These are phyloP conservation scores for Calonectria honghensis DNA, from an alignment of 2,329 filamentous ascomycete genomes.

Conservation along the genomic window DNA sequence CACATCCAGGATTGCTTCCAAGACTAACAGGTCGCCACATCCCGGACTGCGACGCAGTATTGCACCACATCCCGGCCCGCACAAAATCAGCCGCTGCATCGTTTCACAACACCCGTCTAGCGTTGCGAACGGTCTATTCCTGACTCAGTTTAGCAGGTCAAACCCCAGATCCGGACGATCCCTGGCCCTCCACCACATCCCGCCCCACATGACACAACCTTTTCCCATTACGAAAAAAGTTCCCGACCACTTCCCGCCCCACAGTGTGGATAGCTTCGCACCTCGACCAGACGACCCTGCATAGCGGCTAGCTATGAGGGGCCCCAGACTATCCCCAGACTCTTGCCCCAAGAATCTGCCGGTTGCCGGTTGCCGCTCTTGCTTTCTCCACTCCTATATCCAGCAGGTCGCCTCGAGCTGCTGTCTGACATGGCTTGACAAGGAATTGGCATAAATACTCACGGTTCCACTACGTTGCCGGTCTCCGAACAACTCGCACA, in stretches of 20 bases:
- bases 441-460: background rate
- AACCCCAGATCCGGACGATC: background rate
- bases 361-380: no score
- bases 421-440: background rate
- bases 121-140: background rate
- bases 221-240: background rate
- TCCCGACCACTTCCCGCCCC: slow-evolving; percentile 16
- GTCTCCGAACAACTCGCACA: background rate
- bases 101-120: background rate
- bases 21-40: background rate
- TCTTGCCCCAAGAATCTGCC: background rate
- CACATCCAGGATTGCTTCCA: background rate
- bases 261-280: background rate
- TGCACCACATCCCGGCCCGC: background rate
- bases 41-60: background rate
- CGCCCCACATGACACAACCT: background rate
- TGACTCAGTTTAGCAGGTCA: background rate
- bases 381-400: background rate
- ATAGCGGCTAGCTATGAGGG: background rate
- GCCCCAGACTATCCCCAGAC: background rate
- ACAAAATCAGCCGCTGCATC: background rate
- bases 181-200: slow-evolving; percentile 2
- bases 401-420: background rate
- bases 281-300: background rate
- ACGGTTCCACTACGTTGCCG: background rate